Conservation (phyloP, 257 asterid species). For the Przewalskia tangutica region DNA sequence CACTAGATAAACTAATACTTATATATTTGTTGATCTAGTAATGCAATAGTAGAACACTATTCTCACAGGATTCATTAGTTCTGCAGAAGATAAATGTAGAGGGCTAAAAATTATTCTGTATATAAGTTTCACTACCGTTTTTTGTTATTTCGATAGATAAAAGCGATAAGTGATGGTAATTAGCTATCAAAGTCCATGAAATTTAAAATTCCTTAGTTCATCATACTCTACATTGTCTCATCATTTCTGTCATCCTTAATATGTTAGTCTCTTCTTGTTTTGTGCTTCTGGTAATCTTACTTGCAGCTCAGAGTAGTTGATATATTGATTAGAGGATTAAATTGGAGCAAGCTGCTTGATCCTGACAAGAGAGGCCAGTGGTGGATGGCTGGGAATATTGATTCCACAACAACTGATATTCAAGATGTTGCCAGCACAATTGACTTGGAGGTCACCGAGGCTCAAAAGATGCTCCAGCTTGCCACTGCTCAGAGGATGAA, state of each 20-base stretch:
- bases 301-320: constrained; percentile 73
- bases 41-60: not conserved
- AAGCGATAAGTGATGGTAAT: not conserved
- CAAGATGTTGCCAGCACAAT: constrained; percentile 67
- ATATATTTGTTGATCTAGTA: not conserved
- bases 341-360: constrained; percentile 85
- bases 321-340: constrained; percentile 58
- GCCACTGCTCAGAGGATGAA: constrained; percentile 95
- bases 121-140: not conserved
- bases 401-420: constrained; percentile 35
- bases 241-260: not conserved
- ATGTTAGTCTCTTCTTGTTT: not conserved
- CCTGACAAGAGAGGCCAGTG: constrained; percentile 89
- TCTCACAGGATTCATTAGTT: not conserved
- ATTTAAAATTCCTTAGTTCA: not conserved
- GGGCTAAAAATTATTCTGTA: not conserved
- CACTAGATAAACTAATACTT: not conserved
- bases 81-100: not conserved
- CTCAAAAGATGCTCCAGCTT: constrained; percentile 75
- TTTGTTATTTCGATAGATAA: not conserved
- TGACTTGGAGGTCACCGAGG: constrained; percentile 64
- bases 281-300: not conserved
- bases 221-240: not conserved
- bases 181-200: not conserved
- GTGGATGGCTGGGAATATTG: constrained; percentile 78